phyloP scores from a whole-genome alignment of 495 filamentous ascomycete species.

The Chaetomium cochliodes region DNA sequence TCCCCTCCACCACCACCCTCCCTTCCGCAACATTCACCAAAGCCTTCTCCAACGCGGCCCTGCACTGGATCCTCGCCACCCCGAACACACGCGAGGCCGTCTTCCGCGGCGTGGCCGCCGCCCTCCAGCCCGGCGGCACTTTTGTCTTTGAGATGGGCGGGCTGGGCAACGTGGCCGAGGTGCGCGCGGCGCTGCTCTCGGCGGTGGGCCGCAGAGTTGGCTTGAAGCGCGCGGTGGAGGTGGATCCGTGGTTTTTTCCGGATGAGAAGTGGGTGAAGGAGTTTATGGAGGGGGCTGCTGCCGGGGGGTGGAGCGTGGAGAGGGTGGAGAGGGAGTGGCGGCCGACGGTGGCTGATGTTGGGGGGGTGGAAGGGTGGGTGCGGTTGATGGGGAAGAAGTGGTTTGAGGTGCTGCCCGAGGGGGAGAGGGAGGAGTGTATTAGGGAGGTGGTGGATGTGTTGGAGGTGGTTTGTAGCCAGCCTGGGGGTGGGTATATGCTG shows the following conservation, averaged over 20 bases:
- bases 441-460: constrained; percentile 58
- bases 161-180: constrained; percentile 65
- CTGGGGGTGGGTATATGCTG: constrained; percentile 59
- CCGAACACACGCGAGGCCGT: constrained; percentile 34
- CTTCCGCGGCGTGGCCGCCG: constrained; percentile 49
- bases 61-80: constrained; percentile 68
- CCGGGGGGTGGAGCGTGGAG: constrained; percentile 62
- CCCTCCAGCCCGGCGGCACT: constrained; percentile 56
- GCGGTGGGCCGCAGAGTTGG: constrained; percentile 55
- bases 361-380: constrained; percentile 71
- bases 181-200: constrained; percentile 56
- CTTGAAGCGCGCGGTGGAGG: constrained; percentile 46
- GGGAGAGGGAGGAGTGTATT: constrained; percentile 53
- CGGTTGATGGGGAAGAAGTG: constrained; percentile 61
- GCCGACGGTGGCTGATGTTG: constrained; percentile 55
- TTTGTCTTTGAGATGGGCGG: constrained; percentile 77
- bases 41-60: constrained; percentile 73
- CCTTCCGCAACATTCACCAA: constrained; percentile 51
- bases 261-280: constrained; percentile 52
- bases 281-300: constrained; percentile 49
- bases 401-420: constrained; percentile 48
- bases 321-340: constrained; percentile 62
- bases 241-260: constrained; percentile 73
- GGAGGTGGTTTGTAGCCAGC: constrained; percentile 52
- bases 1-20: constrained; percentile 27